A percentile compares a stretch with the other conserved stretches of the same genome.
phyloP scores from a whole-genome alignment of 2,329 filamentous ascomycete genomes.

The Cladosporium austrohemisphaericum region DNA sequence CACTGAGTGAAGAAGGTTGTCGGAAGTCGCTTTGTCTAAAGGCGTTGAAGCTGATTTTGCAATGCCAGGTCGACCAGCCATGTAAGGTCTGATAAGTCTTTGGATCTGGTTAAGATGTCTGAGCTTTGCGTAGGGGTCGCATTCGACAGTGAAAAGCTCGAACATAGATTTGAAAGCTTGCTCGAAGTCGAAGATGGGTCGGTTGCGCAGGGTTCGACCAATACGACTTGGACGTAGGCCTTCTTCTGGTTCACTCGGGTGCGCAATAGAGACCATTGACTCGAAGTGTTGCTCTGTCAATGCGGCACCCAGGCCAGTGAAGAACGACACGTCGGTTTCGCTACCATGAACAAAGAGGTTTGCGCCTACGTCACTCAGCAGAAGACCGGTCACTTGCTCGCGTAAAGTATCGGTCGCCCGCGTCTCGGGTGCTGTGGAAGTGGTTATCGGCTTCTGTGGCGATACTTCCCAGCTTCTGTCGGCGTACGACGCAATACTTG shows the following conservation, averaged over 20 bases:
- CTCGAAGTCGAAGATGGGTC: constrained; percentile 52
- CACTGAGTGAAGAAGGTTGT: neutral
- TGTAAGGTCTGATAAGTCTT: constrained; percentile 49
- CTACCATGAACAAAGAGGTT: constrained; percentile 83
- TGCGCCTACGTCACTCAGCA: constrained; percentile 85
- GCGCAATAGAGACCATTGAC: neutral
- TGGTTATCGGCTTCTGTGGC: constrained; percentile 2
- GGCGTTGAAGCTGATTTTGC: no score
- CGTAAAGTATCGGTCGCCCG: constrained; percentile 41
- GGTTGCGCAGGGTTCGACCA: neutral
- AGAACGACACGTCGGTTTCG: constrained; percentile 88
- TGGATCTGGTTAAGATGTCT: constrained; percentile 79
- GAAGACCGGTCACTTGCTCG: constrained; percentile 65
- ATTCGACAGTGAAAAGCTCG: constrained; percentile 81
- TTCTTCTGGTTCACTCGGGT: neutral
- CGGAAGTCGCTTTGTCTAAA: neutral
- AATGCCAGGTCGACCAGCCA: no score
- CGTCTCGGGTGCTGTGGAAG: constrained; percentile 42
- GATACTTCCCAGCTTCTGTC: constrained; percentile 17
- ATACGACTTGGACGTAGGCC: neutral
- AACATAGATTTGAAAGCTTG: constrained; percentile 76
- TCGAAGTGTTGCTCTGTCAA: constrained; percentile 25
- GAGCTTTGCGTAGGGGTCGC: constrained; percentile 83
- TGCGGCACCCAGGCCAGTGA: constrained; percentile 52
- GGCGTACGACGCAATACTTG: constrained; percentile 47